phyloP scores from a whole-genome alignment of 176 grass and related monocot species.

The Musa beccarii region DNA sequence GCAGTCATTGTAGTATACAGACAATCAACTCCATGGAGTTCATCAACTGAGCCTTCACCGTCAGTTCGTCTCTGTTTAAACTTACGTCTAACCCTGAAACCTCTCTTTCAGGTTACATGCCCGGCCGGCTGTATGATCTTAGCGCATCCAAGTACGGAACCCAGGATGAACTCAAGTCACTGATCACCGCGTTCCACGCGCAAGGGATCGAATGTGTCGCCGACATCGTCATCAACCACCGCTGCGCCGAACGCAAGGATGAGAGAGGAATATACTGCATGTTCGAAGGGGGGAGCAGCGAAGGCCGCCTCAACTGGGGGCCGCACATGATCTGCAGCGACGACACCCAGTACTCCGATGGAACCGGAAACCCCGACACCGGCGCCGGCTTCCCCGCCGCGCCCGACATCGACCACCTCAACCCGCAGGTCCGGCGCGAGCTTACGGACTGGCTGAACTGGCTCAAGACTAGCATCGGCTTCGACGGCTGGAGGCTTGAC shows the following conservation, averaged over 20 bases:
- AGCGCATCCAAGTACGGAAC: slow-evolving; percentile 67
- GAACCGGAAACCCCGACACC: slow-evolving; percentile 63
- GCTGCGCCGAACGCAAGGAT: slow-evolving; percentile 71
- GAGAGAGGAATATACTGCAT: slow-evolving; percentile 70
- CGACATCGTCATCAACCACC: slow-evolving; percentile 85
- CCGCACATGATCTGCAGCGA: slow-evolving; percentile 77
- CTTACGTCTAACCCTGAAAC: no score
- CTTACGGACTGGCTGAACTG: slow-evolving; percentile 86
- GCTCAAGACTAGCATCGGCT: slow-evolving; percentile 65
- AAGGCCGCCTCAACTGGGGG: slow-evolving; percentile 72
- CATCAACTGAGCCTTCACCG: no score
- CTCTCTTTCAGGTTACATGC: slow-evolving; percentile 48
- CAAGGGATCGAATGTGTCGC: slow-evolving; percentile 53
- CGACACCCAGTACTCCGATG: slow-evolving; percentile 69
- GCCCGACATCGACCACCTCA: slow-evolving; percentile 92
- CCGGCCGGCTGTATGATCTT: slow-evolving; percentile 70
- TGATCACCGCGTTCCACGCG: slow-evolving; percentile 38
- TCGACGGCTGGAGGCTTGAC: slow-evolving; percentile 74
- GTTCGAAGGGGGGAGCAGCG: slow-evolving; percentile 64
- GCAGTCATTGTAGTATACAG: no score
- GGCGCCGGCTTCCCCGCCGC: slow-evolving; percentile 43
- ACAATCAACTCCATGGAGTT: no score
- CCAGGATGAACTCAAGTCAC: slow-evolving; percentile 36
- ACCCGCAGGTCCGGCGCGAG: slow-evolving; percentile 56
- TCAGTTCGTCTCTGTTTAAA: no score